Conservation (phyloP, 2,329 filamentous ascomycete species). For the Nemania serpens region DNA sequence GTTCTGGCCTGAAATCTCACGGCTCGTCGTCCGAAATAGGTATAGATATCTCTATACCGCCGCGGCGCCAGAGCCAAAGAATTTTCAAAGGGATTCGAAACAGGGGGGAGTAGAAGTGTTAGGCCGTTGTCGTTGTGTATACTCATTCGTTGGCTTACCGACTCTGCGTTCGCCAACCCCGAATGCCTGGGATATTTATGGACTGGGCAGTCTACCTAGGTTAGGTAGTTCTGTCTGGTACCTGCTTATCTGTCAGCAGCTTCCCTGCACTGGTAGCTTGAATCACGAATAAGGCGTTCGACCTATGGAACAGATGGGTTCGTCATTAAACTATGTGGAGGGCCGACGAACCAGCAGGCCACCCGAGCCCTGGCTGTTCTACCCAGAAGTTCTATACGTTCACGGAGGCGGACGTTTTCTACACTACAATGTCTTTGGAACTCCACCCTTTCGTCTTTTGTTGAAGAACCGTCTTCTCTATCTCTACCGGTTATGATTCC, state of each 20-base stretch:
- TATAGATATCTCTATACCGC: too few species aligned
- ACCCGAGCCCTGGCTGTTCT: not conserved
- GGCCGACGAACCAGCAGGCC: not conserved
- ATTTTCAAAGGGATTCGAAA: too few species aligned
- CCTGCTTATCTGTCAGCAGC: not conserved
- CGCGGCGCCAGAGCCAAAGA: too few species aligned
- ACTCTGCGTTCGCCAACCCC: too few species aligned
- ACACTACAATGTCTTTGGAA: not conserved
- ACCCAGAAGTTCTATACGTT: not conserved
- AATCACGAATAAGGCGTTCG: not conserved
- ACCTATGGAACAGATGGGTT: not conserved
- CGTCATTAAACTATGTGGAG: slow-evolving; percentile 6
- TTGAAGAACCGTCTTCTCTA: not conserved
- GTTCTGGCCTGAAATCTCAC: too few species aligned
- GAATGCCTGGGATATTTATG: too few species aligned
- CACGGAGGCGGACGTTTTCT: not conserved
- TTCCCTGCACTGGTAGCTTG: not conserved
- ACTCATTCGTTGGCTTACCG: too few species aligned
- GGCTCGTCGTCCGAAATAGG: too few species aligned
- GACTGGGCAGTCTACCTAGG: too few species aligned
- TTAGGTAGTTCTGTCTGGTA: not conserved
- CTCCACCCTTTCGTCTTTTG: not conserved
- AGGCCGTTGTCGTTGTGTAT: too few species aligned
- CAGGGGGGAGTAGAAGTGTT: too few species aligned
- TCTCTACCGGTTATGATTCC: not conserved